Conservation (phyloP, 257 asterid species). For the Solanum microdontum region DNA sequence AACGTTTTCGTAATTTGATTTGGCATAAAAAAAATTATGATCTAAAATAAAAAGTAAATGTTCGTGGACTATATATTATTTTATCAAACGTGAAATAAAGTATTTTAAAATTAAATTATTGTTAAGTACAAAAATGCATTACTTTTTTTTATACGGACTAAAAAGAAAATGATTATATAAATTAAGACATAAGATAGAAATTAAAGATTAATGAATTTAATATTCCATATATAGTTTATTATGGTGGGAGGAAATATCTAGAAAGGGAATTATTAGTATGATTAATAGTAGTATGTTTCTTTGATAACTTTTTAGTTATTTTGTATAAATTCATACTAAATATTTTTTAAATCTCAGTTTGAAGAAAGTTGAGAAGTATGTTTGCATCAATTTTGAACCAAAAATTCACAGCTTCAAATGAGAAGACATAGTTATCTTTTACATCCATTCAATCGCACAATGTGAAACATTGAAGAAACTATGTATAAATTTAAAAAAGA, state of each 20-base stretch:
- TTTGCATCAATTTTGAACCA: background rate
- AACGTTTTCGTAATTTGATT: background rate
- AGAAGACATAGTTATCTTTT: background rate
- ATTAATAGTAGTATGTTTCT: no score
- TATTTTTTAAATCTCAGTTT: no score
- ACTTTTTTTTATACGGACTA: no score
- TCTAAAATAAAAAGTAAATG: no score
- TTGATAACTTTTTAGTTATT: background rate
- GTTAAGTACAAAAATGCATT: no score
- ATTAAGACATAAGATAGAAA: background rate
- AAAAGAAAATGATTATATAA: no score
- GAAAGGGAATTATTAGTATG: background rate
- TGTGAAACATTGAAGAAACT: background rate
- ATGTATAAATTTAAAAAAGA: no score
- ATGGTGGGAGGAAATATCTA: background rate
- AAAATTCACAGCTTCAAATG: background rate
- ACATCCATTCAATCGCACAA: background rate
- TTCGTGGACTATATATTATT: no score
- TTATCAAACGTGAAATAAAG: no score
- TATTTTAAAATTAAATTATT: no score
- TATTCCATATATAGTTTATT: background rate
- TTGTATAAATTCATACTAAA: background rate
- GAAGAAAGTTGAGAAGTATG: background rate
- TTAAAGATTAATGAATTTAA: background rate
- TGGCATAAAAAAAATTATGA: background rate